Conservation (phyloP, 305 asterid species). For the Coffea humblotiana region DNA sequence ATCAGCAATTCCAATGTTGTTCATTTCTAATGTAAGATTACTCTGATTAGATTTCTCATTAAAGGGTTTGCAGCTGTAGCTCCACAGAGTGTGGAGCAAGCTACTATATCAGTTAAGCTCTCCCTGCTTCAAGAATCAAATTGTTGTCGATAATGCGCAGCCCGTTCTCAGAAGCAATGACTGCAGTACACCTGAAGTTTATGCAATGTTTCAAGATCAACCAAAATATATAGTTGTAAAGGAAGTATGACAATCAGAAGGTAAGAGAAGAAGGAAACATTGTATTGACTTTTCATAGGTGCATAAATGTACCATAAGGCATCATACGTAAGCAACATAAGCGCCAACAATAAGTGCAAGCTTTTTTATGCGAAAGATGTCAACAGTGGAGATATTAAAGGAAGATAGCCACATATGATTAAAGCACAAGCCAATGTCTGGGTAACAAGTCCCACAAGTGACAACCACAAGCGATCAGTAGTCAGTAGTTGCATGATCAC, state of each 20-base stretch:
- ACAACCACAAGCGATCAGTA: background rate
- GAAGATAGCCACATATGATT: no score
- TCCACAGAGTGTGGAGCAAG: background rate
- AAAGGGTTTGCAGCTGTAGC: no score
- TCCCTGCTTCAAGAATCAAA: background rate
- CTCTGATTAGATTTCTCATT: no score
- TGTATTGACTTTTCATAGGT: background rate
- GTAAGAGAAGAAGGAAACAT: background rate
- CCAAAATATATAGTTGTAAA: background rate
- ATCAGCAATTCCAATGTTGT: no score
- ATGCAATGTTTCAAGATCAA: background rate
- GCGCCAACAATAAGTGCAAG: background rate
- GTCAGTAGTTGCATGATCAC: background rate
- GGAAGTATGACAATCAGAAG: background rate
- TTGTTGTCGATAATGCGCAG: background rate
- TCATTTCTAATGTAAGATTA: no score
- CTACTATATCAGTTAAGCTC: background rate
- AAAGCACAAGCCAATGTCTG: background rate
- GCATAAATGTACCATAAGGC: background rate
- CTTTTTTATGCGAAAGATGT: no score
- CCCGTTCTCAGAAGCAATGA: constrained; percentile 1
- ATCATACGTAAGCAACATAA: background rate
- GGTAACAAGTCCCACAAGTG: no score
- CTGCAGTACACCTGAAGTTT: constrained; percentile 7
- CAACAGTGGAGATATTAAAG: no score